Conservation (phyloP, 2,329 filamentous ascomycete genomes). For the Clarireedia paspali region DNA sequence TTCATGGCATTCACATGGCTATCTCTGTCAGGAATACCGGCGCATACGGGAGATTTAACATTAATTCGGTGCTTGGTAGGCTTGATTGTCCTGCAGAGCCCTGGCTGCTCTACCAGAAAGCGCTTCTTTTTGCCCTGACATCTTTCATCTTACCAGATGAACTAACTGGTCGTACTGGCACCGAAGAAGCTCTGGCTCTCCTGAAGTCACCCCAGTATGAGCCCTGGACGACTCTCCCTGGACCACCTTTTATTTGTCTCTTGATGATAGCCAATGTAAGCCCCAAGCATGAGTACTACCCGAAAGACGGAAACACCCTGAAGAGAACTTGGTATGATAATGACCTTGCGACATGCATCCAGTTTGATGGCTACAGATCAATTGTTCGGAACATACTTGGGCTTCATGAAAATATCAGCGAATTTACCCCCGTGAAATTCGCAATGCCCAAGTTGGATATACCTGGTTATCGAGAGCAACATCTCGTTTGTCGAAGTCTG, state of each 20-base stretch:
- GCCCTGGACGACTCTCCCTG: slow-evolving; percentile 19
- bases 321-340: slow-evolving; percentile 37
- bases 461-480: neutral
- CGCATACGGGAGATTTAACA: slow-evolving; percentile 41
- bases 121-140: slow-evolving; percentile 52
- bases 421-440: slow-evolving; percentile 10
- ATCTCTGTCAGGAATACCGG: slow-evolving; percentile 33
- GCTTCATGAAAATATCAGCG: slow-evolving; percentile 15
- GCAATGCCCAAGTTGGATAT: neutral
- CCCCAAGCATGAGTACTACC: slow-evolving; percentile 37
- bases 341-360: slow-evolving; percentile 32
- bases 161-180: slow-evolving; percentile 51
- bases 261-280: slow-evolving; percentile 18
- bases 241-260: slow-evolving; percentile 2
- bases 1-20: slow-evolving; percentile 35
- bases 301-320: slow-evolving; percentile 33
- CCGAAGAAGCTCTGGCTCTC: slow-evolving; percentile 48
- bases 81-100: slow-evolving; percentile 52
- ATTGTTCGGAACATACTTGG: slow-evolving; percentile 13
- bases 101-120: slow-evolving; percentile 46
- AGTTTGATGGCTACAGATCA: slow-evolving; percentile 30
- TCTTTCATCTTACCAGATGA: slow-evolving; percentile 49
- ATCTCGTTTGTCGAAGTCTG: slow-evolving; percentile 13
- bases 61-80: slow-evolving; percentile 47
- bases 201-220: slow-evolving; percentile 40